phyloP scores from a whole-genome alignment of 257 asterid species.

The Misopates orontium region DNA sequence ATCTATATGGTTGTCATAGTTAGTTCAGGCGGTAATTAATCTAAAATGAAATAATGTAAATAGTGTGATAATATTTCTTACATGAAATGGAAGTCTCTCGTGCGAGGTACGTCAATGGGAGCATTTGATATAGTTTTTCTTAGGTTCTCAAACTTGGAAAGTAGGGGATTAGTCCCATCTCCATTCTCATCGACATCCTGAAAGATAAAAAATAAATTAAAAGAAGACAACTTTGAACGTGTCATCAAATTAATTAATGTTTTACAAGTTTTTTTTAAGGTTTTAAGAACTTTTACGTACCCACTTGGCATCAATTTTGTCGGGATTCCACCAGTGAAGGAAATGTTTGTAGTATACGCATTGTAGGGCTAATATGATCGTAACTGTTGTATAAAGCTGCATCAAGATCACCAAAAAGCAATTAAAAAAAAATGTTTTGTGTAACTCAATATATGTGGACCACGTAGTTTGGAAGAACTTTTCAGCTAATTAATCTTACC shows the following conservation, averaged over 20 bases:
- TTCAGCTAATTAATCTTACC: slow-evolving; percentile 35
- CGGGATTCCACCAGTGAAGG: slow-evolving; percentile 22
- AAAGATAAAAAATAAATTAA: background rate
- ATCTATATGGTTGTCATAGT: no score
- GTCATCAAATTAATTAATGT: background rate
- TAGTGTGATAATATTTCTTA: slow-evolving; percentile 20
- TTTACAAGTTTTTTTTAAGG: background rate
- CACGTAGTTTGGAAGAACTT: background rate
- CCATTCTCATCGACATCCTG: slow-evolving; percentile 32
- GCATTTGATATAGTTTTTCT: slow-evolving; percentile 17
- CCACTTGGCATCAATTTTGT: slow-evolving; percentile 12
- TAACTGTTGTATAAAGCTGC: slow-evolving; percentile 48
- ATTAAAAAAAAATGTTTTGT: background rate
- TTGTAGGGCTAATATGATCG: slow-evolving; percentile 52
- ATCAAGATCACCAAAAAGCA: background rate
- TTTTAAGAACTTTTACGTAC: slow-evolving; percentile 2
- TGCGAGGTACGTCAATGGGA: slow-evolving; percentile 42
- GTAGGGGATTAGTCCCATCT: slow-evolving; percentile 26
- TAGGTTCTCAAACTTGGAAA: slow-evolving; percentile 19
- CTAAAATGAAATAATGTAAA: no score
- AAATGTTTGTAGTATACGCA: slow-evolving; percentile 50
- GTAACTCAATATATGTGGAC: background rate
- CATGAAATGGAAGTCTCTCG: slow-evolving; percentile 43
- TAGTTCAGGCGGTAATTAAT: no score
- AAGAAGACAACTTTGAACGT: background rate